phyloP scores from a whole-genome alignment of 805 yeast genomes.

The Saccharomyces paradoxus region DNA sequence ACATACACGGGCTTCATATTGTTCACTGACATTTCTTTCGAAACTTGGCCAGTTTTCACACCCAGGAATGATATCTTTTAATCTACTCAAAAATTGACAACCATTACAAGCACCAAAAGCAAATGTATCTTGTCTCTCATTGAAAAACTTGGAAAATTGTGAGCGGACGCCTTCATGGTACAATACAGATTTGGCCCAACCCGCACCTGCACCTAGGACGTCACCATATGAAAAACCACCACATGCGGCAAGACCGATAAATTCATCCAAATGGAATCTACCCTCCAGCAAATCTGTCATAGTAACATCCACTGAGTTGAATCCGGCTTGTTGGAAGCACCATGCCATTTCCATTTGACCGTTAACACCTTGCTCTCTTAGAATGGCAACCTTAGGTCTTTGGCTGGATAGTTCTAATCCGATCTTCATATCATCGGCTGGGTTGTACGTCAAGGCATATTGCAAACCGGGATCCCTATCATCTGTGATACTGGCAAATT shows the following conservation, averaged over 20 bases:
- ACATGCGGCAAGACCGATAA: slow-evolving; percentile 94
- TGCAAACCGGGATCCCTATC: slow-evolving; percentile 85
- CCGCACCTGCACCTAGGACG: slow-evolving; percentile 96
- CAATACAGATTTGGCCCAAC: slow-evolving; percentile 96
- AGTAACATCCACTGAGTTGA: slow-evolving; percentile 88
- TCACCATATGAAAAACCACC: slow-evolving; percentile 99
- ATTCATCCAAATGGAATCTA: slow-evolving; percentile 60
- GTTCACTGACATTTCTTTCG: slow-evolving; percentile 85
- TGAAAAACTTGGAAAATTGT: slow-evolving; percentile 76
- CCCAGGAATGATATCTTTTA: slow-evolving; percentile 80
- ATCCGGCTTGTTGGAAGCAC: slow-evolving; percentile 92
- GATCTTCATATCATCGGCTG: slow-evolving; percentile 40
- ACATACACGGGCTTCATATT: slow-evolving; percentile 89
- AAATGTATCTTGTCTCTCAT: slow-evolving; percentile 81
- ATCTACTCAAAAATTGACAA: slow-evolving; percentile 87
- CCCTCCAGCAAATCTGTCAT: slow-evolving; percentile 87
- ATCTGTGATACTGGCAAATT: slow-evolving; percentile 63
- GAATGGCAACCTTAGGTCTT: slow-evolving; percentile 85
- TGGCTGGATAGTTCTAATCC: slow-evolving; percentile 15
- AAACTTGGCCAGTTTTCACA: slow-evolving; percentile 88
- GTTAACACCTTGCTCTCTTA: slow-evolving; percentile 97
- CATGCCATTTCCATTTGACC: slow-evolving; percentile 98
- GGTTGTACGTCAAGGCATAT: slow-evolving; percentile 67
- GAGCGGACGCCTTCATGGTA: slow-evolving; percentile 69
- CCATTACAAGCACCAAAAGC: slow-evolving; percentile 98